Evolutionary conservation across 176 grass and related monocot genomes (phyloP).

Genomic region (Elaeis guineensis): DNA sequence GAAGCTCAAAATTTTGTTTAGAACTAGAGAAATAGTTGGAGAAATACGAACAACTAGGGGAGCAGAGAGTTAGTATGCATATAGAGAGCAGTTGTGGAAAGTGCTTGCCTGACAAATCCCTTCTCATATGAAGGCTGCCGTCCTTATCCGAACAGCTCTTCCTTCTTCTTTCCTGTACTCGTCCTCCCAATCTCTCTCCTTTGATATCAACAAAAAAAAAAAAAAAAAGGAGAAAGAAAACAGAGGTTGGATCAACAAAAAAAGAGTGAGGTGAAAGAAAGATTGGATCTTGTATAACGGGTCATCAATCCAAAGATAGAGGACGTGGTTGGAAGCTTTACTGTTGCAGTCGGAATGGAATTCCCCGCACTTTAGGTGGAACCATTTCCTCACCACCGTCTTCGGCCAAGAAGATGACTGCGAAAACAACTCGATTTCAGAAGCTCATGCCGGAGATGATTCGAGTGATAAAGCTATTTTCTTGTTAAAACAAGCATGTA

Average conservation of each 20-base stretch:
- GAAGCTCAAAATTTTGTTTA: too few species aligned
- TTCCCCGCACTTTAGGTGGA: slow-evolving; percentile 41
- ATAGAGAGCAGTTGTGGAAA: slow-evolving; percentile 1
- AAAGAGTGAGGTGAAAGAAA: too few species aligned
- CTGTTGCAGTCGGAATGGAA: slow-evolving; percentile 51
- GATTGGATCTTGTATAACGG: too few species aligned
- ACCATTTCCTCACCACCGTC: slow-evolving; percentile 60
- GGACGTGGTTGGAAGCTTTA: background rate
- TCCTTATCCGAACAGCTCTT: slow-evolving; percentile 88
- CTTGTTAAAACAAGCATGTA: background rate
- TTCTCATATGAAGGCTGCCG: slow-evolving; percentile 34
- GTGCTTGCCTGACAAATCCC: slow-evolving; percentile 48
- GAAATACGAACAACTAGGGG: too few species aligned
- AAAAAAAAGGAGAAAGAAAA: too few species aligned
- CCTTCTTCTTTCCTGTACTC: slow-evolving; percentile 31
- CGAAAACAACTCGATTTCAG: background rate
- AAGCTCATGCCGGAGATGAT: background rate
- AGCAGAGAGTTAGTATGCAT: background rate
- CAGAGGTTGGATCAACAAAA: too few species aligned
- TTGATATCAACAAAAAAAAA: background rate
- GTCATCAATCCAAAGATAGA: too few species aligned
- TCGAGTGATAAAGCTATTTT: background rate
- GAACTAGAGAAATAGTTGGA: too few species aligned
- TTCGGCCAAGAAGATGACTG: slow-evolving; percentile 88
- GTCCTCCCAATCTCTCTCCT: slow-evolving; percentile 25